Evolutionary conservation across 768 basidiomycete species (phyloP).

Genomic region (Coprinopsis strossmayeri): DNA sequence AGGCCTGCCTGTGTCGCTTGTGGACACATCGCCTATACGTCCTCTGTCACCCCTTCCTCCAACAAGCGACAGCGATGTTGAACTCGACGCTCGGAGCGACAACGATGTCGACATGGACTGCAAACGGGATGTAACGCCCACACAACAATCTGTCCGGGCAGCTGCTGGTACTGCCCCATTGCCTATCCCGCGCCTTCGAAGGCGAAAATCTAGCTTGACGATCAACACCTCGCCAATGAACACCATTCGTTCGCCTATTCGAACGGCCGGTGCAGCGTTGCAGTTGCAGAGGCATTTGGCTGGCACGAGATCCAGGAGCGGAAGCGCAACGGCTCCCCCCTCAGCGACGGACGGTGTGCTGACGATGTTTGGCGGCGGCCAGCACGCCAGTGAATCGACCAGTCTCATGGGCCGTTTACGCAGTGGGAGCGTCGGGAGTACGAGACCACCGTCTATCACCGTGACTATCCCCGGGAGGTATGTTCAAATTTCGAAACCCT

Average conservation of each 20-base stretch:
- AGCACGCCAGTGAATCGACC: conserved; percentile 26
- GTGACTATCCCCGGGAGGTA: conserved; percentile 14
- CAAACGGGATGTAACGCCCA: conserved; percentile 21
- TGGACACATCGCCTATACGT: conserved; percentile 8
- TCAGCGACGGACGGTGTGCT: neutral
- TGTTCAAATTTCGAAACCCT: conserved; percentile 5
- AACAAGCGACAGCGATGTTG: conserved; percentile 9
- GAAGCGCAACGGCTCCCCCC: conserved; percentile 23
- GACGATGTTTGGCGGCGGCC: conserved; percentile 7
- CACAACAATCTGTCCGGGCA: conserved; percentile 19
- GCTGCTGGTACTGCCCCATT: too few relatives aligned
- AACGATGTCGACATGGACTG: conserved; percentile 18
- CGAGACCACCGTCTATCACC: conserved; percentile 12
- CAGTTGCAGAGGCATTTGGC: conserved; percentile 40
- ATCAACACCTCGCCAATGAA: conserved; percentile 47
- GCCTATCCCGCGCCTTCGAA: conserved; percentile 56
- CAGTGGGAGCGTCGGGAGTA: conserved; percentile 43
- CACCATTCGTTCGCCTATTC: conserved; percentile 50
- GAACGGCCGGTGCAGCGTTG: conserved; percentile 44
- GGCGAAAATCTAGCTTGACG: conserved; percentile 55
- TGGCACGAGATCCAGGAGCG: conserved; percentile 36
- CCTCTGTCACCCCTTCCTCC: conserved; percentile 26
- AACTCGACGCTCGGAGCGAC: conserved; percentile 9
- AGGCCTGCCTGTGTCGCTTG: neutral
- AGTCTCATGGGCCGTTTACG: conserved; percentile 47